Percentiles rank a stretch among this genome's conserved stretches.
Evolutionary conservation across 129 eudicot species (phyloP).

Genomic region (Helichrysum umbraculigerum): DNA sequence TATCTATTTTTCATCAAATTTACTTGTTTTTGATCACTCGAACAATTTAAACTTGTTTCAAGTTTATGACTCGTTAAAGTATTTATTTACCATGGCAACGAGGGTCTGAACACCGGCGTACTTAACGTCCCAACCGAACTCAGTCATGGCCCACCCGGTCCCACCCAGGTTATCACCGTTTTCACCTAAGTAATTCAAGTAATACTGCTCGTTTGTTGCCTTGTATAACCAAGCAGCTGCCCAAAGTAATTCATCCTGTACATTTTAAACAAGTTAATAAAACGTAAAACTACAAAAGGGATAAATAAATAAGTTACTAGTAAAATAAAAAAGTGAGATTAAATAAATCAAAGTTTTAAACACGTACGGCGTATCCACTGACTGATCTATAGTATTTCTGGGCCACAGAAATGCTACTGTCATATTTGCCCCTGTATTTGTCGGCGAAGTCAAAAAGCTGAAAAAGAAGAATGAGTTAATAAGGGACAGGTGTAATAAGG

Average conservation of each 20-base stretch:
- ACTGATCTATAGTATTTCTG: constrained; percentile 96
- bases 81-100: constrained; percentile 65
- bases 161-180: constrained; percentile 90
- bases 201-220: constrained; percentile 75
- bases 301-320: not conserved
- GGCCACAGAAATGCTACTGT: constrained; percentile 87
- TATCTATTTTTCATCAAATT: too few relatives aligned
- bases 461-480: not conserved
- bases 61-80: not conserved
- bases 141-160: constrained; percentile 96
- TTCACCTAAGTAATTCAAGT: constrained; percentile 76
- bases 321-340: not conserved
- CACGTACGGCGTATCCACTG: constrained; percentile 87
- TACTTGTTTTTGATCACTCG: not conserved
- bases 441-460: constrained; percentile 95
- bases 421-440: constrained; percentile 98
- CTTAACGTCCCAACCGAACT: constrained; percentile 97
- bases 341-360: constrained; percentile 3
- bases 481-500: constrained; percentile 11
- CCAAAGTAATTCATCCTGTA: constrained; percentile 92
- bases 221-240: constrained; percentile 98
- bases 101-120: constrained; percentile 96
- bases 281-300: not conserved
- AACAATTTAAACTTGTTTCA: not conserved
- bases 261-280: not conserved